These are phyloP conservation scores for Cronartium quercuum DNA, from an alignment of 1,284 basidiomycete genomes.

Conservation along the genomic window DNA sequence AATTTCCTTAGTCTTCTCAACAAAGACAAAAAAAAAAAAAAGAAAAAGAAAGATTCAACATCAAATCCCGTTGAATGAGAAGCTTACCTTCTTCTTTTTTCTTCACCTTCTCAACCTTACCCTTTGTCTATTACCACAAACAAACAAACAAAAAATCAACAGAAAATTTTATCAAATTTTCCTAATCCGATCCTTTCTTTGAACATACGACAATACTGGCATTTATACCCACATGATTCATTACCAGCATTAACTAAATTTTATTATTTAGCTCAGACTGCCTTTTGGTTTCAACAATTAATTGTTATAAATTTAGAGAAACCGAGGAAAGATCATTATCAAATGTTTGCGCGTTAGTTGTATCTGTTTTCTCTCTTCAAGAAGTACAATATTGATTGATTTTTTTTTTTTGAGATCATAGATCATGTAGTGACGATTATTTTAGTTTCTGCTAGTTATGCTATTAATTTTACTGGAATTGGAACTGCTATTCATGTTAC, in stretches of 20 bases:
- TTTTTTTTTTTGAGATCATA: not conserved
- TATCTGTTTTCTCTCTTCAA: not conserved
- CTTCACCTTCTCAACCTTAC: not conserved
- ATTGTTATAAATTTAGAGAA: slow-evolving; percentile 49
- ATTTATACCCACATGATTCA: slow-evolving; percentile 43
- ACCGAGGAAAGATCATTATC: slow-evolving; percentile 48
- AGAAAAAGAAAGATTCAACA: no score
- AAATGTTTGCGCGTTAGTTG: slow-evolving; percentile 46
- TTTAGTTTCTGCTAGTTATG: slow-evolving; percentile 47
- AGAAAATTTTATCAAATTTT: slow-evolving; percentile 29
- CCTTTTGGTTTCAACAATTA: slow-evolving; percentile 49
- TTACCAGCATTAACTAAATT: slow-evolving; percentile 45
- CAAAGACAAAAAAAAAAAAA: no score
- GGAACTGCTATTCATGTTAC: slow-evolving; percentile 48
- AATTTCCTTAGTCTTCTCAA: not conserved
- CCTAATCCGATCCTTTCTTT: slow-evolving; percentile 31
- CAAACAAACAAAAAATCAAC: not conserved
- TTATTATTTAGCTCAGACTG: slow-evolving; percentile 48
- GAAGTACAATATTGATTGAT: no score
- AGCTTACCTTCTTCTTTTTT: not conserved
- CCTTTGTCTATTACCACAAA: no score
- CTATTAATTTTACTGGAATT: slow-evolving; percentile 46
- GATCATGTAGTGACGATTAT: slow-evolving; percentile 49
- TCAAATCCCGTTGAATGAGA: not conserved
- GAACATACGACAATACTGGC: slow-evolving; percentile 37